Conservation (phyloP, 768 basidiomycete species). For the Lactarius tabidus region DNA sequence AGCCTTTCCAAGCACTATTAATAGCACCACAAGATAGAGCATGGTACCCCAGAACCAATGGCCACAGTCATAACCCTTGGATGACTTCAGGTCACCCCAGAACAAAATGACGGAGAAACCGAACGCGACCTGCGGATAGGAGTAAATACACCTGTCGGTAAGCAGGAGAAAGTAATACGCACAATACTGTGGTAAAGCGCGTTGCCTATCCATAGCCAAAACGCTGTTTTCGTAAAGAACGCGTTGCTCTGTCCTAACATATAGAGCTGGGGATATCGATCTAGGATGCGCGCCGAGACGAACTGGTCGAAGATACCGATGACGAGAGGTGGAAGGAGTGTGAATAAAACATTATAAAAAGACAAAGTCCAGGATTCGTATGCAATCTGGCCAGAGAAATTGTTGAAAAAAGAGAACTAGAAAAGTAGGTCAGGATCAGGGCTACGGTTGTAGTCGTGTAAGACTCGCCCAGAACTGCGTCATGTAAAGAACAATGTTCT, state of each 20-base stretch:
- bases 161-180: constrained; percentile 30
- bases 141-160: not conserved
- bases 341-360: constrained; percentile 94
- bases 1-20: constrained; percentile 96
- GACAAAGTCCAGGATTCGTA: constrained; percentile 99
- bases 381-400: constrained; percentile 97
- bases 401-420: constrained; percentile 98
- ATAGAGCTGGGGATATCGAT: constrained; percentile 96
- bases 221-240: constrained; percentile 87
- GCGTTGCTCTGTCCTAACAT: constrained; percentile 89
- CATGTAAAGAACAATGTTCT: constrained; percentile 98
- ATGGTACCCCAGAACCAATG: constrained; percentile 99
- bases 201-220: constrained; percentile 90
- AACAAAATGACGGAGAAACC: constrained; percentile 87
- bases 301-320: constrained; percentile 99
- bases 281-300: constrained; percentile 92
- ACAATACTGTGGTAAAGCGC: constrained; percentile 89
- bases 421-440: constrained; percentile 2
- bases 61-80: constrained; percentile 77
- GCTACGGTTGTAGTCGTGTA: constrained; percentile 17
- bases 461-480: constrained; percentile 90
- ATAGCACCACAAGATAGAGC: constrained; percentile 86
- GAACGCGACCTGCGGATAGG: constrained; percentile 62
- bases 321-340: constrained; percentile 91
- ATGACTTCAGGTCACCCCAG: constrained; percentile 86